A percentile compares a stretch with the other conserved stretches of the same genome.
Evolutionary conservation across 129 eudicot species (phyloP).

Genomic region (Helichrysum umbraculigerum): DNA sequence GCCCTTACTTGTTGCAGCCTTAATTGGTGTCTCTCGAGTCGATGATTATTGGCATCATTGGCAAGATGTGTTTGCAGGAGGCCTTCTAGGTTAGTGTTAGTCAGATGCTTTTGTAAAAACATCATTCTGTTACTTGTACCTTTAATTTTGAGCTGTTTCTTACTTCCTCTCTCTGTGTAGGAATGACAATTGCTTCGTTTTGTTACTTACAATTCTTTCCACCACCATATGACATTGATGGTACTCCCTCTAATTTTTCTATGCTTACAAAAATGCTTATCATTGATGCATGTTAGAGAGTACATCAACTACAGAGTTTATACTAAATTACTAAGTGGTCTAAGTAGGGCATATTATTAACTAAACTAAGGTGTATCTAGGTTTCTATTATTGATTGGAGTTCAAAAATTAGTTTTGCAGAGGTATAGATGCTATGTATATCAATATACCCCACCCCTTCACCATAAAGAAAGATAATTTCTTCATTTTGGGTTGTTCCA

Average conservation of each 20-base stretch:
- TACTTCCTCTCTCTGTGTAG: conserved; percentile 8
- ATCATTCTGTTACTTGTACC: neutral
- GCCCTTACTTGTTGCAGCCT: conserved; percentile 79
- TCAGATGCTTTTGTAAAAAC: neutral
- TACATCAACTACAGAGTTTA: too few relatives aligned
- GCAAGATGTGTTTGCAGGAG: conserved; percentile 93
- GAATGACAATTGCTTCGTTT: conserved; percentile 53
- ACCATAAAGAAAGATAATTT: too few relatives aligned
- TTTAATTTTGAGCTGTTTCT: conserved; percentile 10
- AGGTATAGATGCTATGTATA: too few relatives aligned
- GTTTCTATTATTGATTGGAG: too few relatives aligned
- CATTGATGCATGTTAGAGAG: too few relatives aligned
- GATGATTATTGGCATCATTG: conserved; percentile 98
- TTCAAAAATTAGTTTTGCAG: too few relatives aligned
- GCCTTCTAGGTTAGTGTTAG: conserved; percentile 56
- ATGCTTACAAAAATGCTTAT: too few relatives aligned
- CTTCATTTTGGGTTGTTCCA: neutral
- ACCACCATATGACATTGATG: conserved; percentile 62
- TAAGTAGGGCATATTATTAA: too few relatives aligned
- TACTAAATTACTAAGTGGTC: too few relatives aligned
- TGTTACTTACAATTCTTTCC: conserved; percentile 86
- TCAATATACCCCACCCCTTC: too few relatives aligned
- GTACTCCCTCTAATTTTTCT: conserved; percentile 27
- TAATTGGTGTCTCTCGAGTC: conserved; percentile 81
- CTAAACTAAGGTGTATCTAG: too few relatives aligned